Percentiles rank a stretch among this genome's conserved stretches.
Conservation (phyloP, 345 rosid genomes). For the Citrus maxima region DNA sequence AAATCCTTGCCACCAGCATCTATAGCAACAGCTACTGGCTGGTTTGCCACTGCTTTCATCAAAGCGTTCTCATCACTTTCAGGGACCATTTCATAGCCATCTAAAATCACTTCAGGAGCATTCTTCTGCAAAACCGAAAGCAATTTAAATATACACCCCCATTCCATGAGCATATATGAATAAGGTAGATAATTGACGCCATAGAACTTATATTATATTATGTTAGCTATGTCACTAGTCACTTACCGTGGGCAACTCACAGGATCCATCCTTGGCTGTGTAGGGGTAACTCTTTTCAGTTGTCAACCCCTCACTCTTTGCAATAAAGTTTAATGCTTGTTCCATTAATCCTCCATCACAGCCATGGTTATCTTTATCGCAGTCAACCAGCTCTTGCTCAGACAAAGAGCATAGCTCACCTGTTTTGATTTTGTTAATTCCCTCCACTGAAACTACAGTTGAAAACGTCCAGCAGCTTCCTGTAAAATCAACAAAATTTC, state of each 20-base stretch:
- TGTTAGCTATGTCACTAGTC: neutral
- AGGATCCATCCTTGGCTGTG: conserved; percentile 35
- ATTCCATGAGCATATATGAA: neutral
- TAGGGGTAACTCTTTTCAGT: conserved; percentile 51
- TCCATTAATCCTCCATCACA: conserved; percentile 80
- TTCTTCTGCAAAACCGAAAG: conserved; percentile 20
- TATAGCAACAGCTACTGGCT: conserved; percentile 50
- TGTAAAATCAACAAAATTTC: neutral
- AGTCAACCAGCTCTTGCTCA: conserved; percentile 38
- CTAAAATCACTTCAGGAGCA: conserved; percentile 36
- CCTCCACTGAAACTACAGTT: conserved; percentile 32
- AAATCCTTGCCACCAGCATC: conserved; percentile 42
- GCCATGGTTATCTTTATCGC: conserved; percentile 40
- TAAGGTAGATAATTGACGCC: no score
- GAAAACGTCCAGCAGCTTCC: conserved; percentile 46
- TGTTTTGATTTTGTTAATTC: conserved; percentile 43
- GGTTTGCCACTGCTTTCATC: conserved; percentile 55
- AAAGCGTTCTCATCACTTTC: conserved; percentile 45
- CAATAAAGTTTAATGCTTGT: conserved; percentile 58
- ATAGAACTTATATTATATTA: no score
- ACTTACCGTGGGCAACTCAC: conserved; percentile 40
- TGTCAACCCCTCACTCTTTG: conserved; percentile 51
- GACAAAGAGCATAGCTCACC: conserved; percentile 31
- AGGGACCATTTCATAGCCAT: conserved; percentile 53
- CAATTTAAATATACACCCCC: neutral